These are phyloP conservation scores for Aurantiochytrium sp. DNA, from an alignment of 108 stramenopile genomes.

Conservation along the genomic window DNA sequence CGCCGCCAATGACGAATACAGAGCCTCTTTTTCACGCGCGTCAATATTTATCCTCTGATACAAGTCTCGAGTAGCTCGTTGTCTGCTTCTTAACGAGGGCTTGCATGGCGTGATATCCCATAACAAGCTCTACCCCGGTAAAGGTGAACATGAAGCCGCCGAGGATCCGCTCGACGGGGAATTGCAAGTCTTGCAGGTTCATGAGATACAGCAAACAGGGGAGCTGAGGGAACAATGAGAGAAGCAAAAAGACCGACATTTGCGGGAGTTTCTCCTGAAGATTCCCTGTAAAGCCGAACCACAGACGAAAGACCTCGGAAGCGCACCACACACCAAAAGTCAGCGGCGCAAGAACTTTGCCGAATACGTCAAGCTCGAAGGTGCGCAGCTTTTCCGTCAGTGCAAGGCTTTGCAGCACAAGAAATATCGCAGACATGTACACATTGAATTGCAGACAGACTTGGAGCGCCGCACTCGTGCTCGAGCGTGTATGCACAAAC, in stretches of 20 bases:
- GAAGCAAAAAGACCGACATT: neutral
- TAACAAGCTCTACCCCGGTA: neutral
- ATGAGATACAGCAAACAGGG: conserved; percentile 6
- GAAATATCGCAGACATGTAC: neutral
- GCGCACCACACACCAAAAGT: neutral
- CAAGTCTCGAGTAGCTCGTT: neutral
- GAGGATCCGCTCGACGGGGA: neutral
- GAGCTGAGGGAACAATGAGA: neutral
- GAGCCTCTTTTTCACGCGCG: neutral
- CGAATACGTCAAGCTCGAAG: neutral
- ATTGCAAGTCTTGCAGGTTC: neutral
- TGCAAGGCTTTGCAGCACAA: neutral
- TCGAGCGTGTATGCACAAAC: neutral
- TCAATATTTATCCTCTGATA: neutral
- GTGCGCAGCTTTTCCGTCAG: neutral
- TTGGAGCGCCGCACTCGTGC: neutral
- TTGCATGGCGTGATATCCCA: neutral
- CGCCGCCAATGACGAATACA: too few species aligned
- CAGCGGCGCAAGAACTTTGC: neutral
- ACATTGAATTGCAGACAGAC: neutral
- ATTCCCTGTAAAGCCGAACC: conserved; percentile 1
- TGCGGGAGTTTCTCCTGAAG: neutral
- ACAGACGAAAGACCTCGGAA: neutral
- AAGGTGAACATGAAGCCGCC: neutral
- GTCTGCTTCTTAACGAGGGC: neutral